A percentile compares a stretch with the other conserved stretches of the same genome.
Evolutionary conservation across 1,284 basidiomycete genomes (phyloP).

Genomic region (Puccinia hordei): DNA sequence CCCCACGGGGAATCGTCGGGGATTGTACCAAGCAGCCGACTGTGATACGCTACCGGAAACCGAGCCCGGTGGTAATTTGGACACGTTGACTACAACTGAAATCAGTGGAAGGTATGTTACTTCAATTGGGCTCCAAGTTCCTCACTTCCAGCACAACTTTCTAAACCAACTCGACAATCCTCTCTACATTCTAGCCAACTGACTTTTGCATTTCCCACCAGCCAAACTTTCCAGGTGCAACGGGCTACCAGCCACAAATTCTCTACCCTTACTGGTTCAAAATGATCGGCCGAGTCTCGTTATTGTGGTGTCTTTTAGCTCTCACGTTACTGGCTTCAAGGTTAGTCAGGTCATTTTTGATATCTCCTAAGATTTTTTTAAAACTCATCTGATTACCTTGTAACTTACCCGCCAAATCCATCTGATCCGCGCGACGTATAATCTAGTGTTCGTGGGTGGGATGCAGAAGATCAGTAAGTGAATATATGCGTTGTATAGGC

Average conservation of each 20-base stretch:
- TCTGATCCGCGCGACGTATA: not conserved
- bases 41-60: not conserved
- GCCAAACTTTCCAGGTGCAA: not conserved
- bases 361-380: not conserved
- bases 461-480: conserved; percentile 49
- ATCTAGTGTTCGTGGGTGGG: conserved; percentile 42
- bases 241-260: not conserved
- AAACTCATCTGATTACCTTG: not conserved
- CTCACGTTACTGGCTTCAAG: conserved; percentile 7
- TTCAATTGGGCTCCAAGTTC: not conserved
- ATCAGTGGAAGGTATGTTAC: not conserved
- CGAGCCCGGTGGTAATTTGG: not conserved
- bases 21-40: too few species aligned
- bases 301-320: not conserved
- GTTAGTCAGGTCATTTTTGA: not conserved
- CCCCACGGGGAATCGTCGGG: too few species aligned
- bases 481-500: not conserved
- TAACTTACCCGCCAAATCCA: not conserved
- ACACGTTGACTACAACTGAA: not conserved
- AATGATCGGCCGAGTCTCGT: not conserved
- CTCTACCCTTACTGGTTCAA: not conserved
- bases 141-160: too few species aligned
- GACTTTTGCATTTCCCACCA: not conserved
- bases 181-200: not conserved
- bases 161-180: not conserved